phyloP scores from a whole-genome alignment of 1,284 basidiomycete species.

The Schizophyllum amplum region DNA sequence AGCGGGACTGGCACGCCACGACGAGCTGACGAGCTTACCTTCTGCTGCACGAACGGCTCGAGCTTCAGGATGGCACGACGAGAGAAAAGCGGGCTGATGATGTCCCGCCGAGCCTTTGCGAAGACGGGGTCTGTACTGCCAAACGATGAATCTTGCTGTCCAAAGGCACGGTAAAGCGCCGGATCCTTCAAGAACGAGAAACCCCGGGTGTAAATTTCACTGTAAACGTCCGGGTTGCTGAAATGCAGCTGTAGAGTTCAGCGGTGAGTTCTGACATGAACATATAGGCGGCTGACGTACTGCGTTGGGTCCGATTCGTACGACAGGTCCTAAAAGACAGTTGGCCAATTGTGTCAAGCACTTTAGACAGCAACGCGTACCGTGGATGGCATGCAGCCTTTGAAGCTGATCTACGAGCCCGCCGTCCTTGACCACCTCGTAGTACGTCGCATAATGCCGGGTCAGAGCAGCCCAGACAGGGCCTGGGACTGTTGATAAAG shows the following conservation, averaged over 20 bases:
- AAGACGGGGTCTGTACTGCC: constrained; percentile 23
- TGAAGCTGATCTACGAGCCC: constrained; percentile 21
- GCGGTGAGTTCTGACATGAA: neutral
- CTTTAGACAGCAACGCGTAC: constrained; percentile 12
- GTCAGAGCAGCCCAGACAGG: constrained; percentile 23
- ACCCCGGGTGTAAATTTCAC: constrained; percentile 24
- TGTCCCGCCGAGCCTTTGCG: constrained; percentile 20
- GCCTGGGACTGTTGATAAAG: constrained; percentile 21
- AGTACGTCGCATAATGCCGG: constrained; percentile 22
- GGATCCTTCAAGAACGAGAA: constrained; percentile 26
- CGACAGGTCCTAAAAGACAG: constrained; percentile 18
- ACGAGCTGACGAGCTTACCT: constrained; percentile 15
- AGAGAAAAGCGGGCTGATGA: constrained; percentile 26
- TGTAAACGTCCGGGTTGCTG: constrained; percentile 22
- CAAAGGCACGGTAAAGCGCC: constrained; percentile 25
- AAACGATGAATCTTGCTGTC: constrained; percentile 23
- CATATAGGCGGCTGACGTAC: constrained; percentile 9
- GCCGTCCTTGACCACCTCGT: constrained; percentile 23
- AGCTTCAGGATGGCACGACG: constrained; percentile 25
- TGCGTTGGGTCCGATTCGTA: constrained; percentile 22
- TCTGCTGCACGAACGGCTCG: constrained; percentile 24
- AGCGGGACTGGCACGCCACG: neutral
- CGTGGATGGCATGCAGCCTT: constrained; percentile 21
- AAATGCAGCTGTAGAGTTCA: constrained; percentile 30
- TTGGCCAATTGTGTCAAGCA: neutral